Conservation (phyloP, 257 asterid species). For the Penstemon newberryi region DNA sequence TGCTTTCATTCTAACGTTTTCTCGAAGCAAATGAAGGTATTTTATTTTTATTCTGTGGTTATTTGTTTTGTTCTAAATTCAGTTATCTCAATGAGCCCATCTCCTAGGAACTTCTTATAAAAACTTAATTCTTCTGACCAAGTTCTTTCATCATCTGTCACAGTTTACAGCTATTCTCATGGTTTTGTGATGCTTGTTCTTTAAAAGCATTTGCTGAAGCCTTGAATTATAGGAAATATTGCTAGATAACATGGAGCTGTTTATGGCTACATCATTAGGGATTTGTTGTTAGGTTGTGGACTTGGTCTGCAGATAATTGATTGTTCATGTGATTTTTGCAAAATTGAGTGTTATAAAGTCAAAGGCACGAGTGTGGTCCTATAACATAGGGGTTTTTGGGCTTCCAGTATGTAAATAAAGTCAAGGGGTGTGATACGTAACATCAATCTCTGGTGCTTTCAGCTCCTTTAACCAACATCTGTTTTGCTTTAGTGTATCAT, state of each 20-base stretch:
- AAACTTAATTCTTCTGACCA: conserved; percentile 23
- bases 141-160: not conserved
- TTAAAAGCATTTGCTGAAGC: not conserved
- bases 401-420: not conserved
- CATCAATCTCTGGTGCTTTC: too few relatives aligned
- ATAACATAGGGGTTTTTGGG: not conserved
- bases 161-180: not conserved
- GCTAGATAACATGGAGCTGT: not conserved
- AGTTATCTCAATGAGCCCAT: conserved; percentile 19
- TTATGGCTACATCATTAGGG: not conserved
- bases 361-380: not conserved
- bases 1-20: conserved; percentile 95
- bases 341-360: not conserved
- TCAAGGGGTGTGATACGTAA: not conserved
- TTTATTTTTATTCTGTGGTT: conserved; percentile 19
- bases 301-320: not conserved
- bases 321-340: not conserved
- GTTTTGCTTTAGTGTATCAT: too few relatives aligned
- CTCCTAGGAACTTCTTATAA: conserved; percentile 16
- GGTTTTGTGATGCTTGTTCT: not conserved
- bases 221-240: conserved; percentile 1
- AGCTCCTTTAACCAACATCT: too few relatives aligned
- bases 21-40: conserved; percentile 92
- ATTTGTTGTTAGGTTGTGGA: not conserved
- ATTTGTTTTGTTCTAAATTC: conserved; percentile 33